phyloP scores from a whole-genome alignment of 176 grass and related monocot species.

The Oryza punctata region DNA sequence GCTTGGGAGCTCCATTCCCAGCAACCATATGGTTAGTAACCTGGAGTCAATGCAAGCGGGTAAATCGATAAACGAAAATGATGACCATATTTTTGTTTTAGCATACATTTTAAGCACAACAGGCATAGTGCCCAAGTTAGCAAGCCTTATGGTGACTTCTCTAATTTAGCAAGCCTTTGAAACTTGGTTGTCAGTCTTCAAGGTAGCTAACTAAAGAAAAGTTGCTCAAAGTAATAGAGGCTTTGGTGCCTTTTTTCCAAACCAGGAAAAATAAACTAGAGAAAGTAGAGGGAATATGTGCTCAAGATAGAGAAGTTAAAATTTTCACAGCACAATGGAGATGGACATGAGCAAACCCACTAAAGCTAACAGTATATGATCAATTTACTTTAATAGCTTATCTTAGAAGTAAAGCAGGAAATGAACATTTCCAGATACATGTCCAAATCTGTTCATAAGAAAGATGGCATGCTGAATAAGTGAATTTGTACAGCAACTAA shows the following conservation, averaged over 20 bases:
- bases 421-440: not conserved
- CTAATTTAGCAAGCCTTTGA: not conserved
- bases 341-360: not conserved
- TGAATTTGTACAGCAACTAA: not conserved
- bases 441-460: not conserved
- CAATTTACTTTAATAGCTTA: constrained; percentile 3
- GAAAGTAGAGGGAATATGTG: not conserved
- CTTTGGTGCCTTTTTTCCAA: not conserved
- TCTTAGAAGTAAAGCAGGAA: constrained; percentile 13
- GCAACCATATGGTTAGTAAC: constrained; percentile 66
- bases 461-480: not conserved
- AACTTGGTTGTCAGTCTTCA: not conserved
- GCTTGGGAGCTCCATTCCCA: constrained; percentile 62
- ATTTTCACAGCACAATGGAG: not conserved
- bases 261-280: not conserved
- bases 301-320: not conserved
- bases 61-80: not conserved
- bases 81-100: not conserved
- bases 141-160: not conserved
- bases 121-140: not conserved
- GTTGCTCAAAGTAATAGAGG: not conserved
- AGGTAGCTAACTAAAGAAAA: not conserved
- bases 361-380: not conserved
- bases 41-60: constrained; percentile 25
- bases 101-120: not conserved